phyloP scores from a whole-genome alignment of 208 protist genomes.

The Crithidia fasciculata region DNA sequence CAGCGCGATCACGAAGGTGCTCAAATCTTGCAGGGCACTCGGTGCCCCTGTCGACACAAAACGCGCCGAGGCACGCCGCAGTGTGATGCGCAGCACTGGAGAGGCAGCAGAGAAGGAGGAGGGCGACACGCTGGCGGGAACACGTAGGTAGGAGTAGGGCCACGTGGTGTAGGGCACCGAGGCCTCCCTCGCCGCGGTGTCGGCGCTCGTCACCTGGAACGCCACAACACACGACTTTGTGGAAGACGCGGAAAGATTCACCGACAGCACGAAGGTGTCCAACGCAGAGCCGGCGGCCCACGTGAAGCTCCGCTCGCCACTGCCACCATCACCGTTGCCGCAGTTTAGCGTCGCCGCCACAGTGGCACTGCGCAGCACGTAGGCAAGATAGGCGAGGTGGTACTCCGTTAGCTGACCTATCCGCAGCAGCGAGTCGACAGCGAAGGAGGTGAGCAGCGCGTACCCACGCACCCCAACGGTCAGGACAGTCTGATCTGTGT shows the following conservation, averaged over 20 bases:
- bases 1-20: conserved; percentile 22
- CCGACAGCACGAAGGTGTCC: conserved; percentile 14
- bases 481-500: conserved; percentile 26
- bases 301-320: background rate
- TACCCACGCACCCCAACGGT: conserved; percentile 23
- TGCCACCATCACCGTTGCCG: background rate
- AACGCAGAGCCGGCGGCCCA: conserved; percentile 23
- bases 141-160: conserved; percentile 27
- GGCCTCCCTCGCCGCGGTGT: conserved; percentile 1
- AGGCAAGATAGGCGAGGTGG: conserved; percentile 24
- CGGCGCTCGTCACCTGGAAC: conserved; percentile 16
- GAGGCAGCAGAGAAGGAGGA: conserved; percentile 26
- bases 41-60: background rate
- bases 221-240: conserved; percentile 17
- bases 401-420: conserved; percentile 30
- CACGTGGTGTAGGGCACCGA: conserved; percentile 19
- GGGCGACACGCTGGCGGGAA: conserved; percentile 2
- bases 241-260: conserved; percentile 19
- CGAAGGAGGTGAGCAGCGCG: conserved; percentile 17
- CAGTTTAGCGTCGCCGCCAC: conserved; percentile 24
- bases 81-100: conserved; percentile 1
- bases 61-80: conserved; percentile 9
- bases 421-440: conserved; percentile 18
- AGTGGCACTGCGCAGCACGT: conserved; percentile 33
- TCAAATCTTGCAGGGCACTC: conserved; percentile 16